phyloP scores from a whole-genome alignment of 1,284 basidiomycete species.

The Cryptococcus amylolentus region DNA sequence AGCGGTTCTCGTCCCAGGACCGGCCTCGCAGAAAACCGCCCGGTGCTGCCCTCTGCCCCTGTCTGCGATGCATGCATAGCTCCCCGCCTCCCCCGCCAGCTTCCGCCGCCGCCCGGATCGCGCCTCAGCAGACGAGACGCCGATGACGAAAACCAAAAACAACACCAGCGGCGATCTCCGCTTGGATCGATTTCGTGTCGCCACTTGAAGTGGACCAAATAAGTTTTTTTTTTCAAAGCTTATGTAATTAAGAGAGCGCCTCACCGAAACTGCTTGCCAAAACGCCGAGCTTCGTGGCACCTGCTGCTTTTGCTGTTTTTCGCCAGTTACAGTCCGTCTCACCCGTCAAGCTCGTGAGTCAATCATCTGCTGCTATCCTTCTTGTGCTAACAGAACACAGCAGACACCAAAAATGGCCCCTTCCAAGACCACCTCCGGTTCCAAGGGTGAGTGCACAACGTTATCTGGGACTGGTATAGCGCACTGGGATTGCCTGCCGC shows the following conservation, averaged over 20 bases:
- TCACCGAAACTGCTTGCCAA: not conserved
- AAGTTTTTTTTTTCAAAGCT: too few relatives aligned
- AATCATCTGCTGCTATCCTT: not conserved
- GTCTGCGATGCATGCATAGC: too few relatives aligned
- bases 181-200: not conserved
- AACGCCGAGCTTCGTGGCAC: too few relatives aligned
- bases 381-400: not conserved
- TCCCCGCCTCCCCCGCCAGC: too few relatives aligned
- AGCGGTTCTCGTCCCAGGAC: not conserved
- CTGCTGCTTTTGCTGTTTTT: not conserved
- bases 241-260: not conserved
- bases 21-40: too few relatives aligned
- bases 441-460: slow-evolving; percentile 25
- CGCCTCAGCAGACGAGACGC: too few relatives aligned
- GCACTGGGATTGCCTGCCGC: not conserved
- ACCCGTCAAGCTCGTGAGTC: slow-evolving; percentile 28
- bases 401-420: slow-evolving; percentile 30
- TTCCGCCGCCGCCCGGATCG: too few relatives aligned
- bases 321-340: not conserved
- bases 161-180: too few relatives aligned
- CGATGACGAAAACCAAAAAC: too few relatives aligned
- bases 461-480: not conserved
- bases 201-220: too few relatives aligned
- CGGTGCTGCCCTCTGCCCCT: too few relatives aligned
- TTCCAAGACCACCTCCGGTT: slow-evolving; percentile 14